Evolutionary conservation across 768 basidiomycete species (phyloP).

Genomic region (Termitomyces sp.): DNA sequence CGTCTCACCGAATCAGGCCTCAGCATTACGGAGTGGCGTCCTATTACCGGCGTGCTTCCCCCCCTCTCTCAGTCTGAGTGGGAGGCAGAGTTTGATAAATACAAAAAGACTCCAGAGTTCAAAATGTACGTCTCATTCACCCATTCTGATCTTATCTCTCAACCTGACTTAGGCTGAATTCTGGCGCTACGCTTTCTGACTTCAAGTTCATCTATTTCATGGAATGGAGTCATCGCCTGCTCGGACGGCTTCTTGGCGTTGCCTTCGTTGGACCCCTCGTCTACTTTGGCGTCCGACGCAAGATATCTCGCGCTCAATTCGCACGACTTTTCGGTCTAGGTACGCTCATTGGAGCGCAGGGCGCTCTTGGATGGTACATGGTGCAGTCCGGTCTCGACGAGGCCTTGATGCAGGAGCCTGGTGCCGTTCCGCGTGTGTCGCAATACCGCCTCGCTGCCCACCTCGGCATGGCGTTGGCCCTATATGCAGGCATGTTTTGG

Average conservation of each 20-base stretch:
- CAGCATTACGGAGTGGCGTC: conserved; percentile 97
- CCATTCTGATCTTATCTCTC: background rate
- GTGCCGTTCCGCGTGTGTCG: conserved; percentile 88
- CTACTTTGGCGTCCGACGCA: conserved; percentile 72
- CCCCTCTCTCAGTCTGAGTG: conserved; percentile 75
- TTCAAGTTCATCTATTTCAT: conserved; percentile 97
- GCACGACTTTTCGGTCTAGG: conserved; percentile 67
- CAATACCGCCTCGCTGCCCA: conserved; percentile 97
- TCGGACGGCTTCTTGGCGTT: conserved; percentile 82
- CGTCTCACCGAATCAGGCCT: conserved; percentile 96
- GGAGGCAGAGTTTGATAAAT: conserved; percentile 88
- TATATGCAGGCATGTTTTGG: conserved; percentile 92
- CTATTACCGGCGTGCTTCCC: conserved; percentile 84
- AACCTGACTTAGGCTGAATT: conserved; percentile 62
- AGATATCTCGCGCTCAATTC: conserved; percentile 59
- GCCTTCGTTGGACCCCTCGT: conserved; percentile 79
- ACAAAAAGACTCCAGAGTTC: conserved; percentile 93
- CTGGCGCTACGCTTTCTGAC: conserved; percentile 78
- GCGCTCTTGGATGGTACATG: conserved; percentile 98
- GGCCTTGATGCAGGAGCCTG: conserved; percentile 70
- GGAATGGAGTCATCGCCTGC: conserved; percentile 96
- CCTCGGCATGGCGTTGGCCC: conserved; percentile 80
- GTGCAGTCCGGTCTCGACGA: conserved; percentile 93
- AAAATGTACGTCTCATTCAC: conserved; percentile 61
- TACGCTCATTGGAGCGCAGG: conserved; percentile 84